phyloP scores from a whole-genome alignment of 805 yeast species.

The Cyberlindnera suaveolens region DNA sequence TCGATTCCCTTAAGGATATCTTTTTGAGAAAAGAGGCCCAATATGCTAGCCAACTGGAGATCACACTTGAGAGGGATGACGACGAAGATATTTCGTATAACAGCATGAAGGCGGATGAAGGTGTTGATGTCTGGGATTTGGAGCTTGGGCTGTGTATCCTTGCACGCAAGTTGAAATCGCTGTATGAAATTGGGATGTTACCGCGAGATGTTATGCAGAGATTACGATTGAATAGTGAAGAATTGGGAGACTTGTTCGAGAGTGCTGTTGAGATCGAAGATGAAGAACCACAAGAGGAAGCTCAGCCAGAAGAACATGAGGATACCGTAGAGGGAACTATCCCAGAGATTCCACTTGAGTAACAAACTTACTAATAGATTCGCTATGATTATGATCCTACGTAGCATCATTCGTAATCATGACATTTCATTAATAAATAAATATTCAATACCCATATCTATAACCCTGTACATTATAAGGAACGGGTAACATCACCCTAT shows the following conservation, averaged over 20 bases:
- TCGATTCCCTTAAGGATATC: conserved; percentile 30
- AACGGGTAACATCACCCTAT: background rate
- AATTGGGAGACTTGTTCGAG: conserved; percentile 27
- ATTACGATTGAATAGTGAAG: conserved; percentile 30
- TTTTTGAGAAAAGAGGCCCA: conserved; percentile 46
- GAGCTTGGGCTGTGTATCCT: conserved; percentile 38
- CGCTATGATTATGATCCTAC: background rate
- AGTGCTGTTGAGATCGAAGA: background rate
- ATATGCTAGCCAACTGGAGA: conserved; percentile 29
- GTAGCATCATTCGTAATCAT: background rate
- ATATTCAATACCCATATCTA: conserved; percentile 1
- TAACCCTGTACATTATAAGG: background rate
- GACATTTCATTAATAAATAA: conserved; percentile 1
- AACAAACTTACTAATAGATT: background rate
- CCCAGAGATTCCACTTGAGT: background rate
- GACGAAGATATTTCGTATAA: conserved; percentile 42
- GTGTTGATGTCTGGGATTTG: conserved; percentile 28
- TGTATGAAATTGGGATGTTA: conserved; percentile 30
- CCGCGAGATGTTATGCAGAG: conserved; percentile 25
- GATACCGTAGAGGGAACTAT: background rate
- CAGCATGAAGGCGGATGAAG: conserved; percentile 14
- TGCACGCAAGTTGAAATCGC: conserved; percentile 32
- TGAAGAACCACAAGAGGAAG: background rate
- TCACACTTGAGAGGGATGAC: conserved; percentile 43
- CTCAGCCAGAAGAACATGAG: background rate